Base-by-base conservation (phyloP, 306 rosid species). In the Parietaria judaica region DNA sequence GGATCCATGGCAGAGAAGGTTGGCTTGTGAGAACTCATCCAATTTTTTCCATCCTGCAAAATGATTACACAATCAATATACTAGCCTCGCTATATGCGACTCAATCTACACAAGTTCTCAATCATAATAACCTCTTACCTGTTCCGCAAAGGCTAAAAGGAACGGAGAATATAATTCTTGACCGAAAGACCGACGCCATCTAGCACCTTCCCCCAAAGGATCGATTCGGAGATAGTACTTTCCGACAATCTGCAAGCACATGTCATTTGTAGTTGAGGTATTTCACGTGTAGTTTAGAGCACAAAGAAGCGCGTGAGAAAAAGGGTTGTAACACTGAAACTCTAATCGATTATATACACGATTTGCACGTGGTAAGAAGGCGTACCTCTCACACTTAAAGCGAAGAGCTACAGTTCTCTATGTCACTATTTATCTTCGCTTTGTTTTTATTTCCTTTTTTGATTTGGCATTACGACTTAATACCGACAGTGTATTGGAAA, bases 181-280 rank as follows among this genome's bases (percentile, higher is more conserved):
- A 53, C 95, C 96, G 65, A 75, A 69, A 44, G 88, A 66, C 49
- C 96, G 86, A 63, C 96, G 96, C 96, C 96, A 88, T 60, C 73
- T 88, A 23, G 88, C 88, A 36, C 96, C 95, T 66, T 85, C 88
- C 74, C 88, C 94, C 14, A 67, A 35, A 12, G 76, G 83, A 60
- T 88, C 96, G n/a, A 88, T 73, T 81, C 86, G 79, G 75, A 85
- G 81, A 54, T 88, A 88, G 76, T 72, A 81, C 74, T 88, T 88
- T 31, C 96, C 96, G 14, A 67, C 60, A 47, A 88, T 76, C 96
- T 88, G 81, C 58, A 47, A 62, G 54, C 62, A 54, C 62, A 54
- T 52, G 56, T 56, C 13, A 36, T 36, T 50, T 7, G 61, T 41
- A 5, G 31, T 23, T 23, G 31, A 23, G 31, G 31, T 2, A 23